These are phyloP conservation scores for Neurospora sp. DNA, from an alignment of 495 filamentous ascomycete species.

Conservation along the genomic window DNA sequence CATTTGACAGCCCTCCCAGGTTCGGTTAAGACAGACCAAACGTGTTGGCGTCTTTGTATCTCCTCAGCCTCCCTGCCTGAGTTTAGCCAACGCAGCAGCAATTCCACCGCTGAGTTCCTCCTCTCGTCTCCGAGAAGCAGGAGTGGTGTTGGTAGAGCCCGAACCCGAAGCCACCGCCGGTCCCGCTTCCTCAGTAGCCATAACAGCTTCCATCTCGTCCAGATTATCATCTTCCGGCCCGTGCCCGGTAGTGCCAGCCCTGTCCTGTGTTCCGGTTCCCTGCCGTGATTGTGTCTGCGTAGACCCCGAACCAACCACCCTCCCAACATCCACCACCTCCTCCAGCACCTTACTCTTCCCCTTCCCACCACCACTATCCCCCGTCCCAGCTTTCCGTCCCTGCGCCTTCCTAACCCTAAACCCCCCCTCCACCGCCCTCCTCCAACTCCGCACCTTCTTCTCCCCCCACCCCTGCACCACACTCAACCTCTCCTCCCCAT, in stretches of 20 bases:
- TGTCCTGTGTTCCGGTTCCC: background rate
- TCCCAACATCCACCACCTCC: constrained; percentile 28
- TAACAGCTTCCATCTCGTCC: constrained; percentile 36
- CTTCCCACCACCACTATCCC: constrained; percentile 12
- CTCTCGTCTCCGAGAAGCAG: constrained; percentile 22
- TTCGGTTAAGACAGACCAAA: no score
- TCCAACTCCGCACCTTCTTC: constrained; percentile 85
- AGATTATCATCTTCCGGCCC: background rate
- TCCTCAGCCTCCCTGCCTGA: constrained; percentile 32
- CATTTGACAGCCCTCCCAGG: no score
- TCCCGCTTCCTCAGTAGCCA: constrained; percentile 6
- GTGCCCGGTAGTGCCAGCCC: background rate
- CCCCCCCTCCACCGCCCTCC: constrained; percentile 65
- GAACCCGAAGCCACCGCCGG: constrained; percentile 20
- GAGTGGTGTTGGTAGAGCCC: constrained; percentile 11
- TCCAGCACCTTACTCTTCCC: constrained; percentile 12
- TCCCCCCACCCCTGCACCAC: constrained; percentile 86
- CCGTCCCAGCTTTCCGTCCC: constrained; percentile 33
- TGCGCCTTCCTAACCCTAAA: constrained; percentile 65
- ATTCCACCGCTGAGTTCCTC: constrained; percentile 41
- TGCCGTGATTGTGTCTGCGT: background rate
- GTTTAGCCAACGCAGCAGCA: constrained; percentile 41
- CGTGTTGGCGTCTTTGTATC: no score
- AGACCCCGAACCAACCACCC: constrained; percentile 18
- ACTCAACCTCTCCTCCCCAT: constrained; percentile 50